A percentile compares a stretch with the other conserved stretches of the same genome.
These are phyloP conservation scores for Paspalum vaginatum DNA, from an alignment of 176 grass and related monocot species.

Conservation along the genomic window DNA sequence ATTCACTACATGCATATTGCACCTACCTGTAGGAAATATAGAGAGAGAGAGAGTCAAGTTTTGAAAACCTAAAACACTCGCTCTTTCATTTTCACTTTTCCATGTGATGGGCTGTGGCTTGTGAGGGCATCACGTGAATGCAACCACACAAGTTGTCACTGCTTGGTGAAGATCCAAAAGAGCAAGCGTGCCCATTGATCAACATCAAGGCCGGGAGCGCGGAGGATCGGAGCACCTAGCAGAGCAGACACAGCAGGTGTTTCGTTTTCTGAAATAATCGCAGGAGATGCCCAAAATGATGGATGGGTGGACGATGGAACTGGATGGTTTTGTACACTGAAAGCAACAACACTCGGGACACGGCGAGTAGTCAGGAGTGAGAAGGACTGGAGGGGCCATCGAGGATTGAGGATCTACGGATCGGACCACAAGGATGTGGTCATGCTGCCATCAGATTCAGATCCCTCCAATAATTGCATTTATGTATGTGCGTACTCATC, in stretches of 20 bases:
- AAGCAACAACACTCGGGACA: conserved; percentile 21
- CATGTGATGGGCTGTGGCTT: too few species aligned
- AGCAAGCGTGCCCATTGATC: too few species aligned
- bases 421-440: not conserved
- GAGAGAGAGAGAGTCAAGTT: too few species aligned
- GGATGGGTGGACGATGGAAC: not conserved
- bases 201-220: not conserved
- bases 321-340: not conserved
- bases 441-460: not conserved
- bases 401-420: not conserved
- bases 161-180: too few species aligned
- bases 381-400: not conserved
- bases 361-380: not conserved
- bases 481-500: too few species aligned
- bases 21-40: too few species aligned
- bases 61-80: too few species aligned
- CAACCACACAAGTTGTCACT: too few species aligned
- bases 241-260: not conserved
- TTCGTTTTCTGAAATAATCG: conserved; percentile 26
- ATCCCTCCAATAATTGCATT: not conserved
- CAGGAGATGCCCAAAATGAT: not conserved
- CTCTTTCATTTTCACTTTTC: too few species aligned
- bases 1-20: too few species aligned
- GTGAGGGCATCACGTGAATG: too few species aligned
- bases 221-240: too few species aligned